Evolutionary conservation across 2,329 filamentous ascomycete genomes (phyloP).

Genomic region (Claviceps fusiformis): DNA sequence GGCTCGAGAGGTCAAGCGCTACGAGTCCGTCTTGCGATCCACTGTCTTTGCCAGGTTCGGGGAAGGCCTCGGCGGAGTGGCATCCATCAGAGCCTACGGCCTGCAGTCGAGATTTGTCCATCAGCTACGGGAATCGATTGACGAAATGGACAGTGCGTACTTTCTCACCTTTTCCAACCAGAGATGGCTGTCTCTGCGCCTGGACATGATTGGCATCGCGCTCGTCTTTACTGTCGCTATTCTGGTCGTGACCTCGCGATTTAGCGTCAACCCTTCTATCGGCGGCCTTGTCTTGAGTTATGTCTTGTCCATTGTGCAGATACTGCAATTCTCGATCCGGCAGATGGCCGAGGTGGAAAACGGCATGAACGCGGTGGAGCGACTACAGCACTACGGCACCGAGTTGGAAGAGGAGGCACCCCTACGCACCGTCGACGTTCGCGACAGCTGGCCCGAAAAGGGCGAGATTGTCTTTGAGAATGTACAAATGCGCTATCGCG

Average conservation of each 20-base stretch:
- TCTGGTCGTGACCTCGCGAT: conserved; percentile 81
- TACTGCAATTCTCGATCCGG: conserved; percentile 90
- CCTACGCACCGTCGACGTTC: conserved; percentile 60
- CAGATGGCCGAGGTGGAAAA: conserved; percentile 95
- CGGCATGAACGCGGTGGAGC: conserved; percentile 93
- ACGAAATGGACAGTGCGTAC: conserved; percentile 89
- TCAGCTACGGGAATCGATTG: conserved; percentile 59
- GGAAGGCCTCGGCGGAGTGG: conserved; percentile 71
- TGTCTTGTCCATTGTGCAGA: conserved; percentile 82
- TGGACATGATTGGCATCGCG: conserved; percentile 72
- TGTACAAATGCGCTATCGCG: conserved; percentile 68
- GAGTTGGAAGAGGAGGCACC: conserved; percentile 82
- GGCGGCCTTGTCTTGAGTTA: conserved; percentile 83
- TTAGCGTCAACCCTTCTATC: conserved; percentile 72
- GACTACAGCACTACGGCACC: conserved; percentile 79
- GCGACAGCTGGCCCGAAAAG: conserved; percentile 67
- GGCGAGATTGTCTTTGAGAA: conserved; percentile 68
- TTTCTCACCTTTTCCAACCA: conserved; percentile 94
- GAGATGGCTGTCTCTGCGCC: conserved; percentile 74
- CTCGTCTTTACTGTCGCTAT: conserved; percentile 83
- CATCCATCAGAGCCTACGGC: conserved; percentile 83
- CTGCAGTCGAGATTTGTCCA: conserved; percentile 60
- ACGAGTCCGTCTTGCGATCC: conserved; percentile 79
- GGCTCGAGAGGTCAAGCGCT: conserved; percentile 86
- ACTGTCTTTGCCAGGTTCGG: conserved; percentile 81